Conservation (phyloP, 106 monocot genomes). For the Allium fistulosum region DNA sequence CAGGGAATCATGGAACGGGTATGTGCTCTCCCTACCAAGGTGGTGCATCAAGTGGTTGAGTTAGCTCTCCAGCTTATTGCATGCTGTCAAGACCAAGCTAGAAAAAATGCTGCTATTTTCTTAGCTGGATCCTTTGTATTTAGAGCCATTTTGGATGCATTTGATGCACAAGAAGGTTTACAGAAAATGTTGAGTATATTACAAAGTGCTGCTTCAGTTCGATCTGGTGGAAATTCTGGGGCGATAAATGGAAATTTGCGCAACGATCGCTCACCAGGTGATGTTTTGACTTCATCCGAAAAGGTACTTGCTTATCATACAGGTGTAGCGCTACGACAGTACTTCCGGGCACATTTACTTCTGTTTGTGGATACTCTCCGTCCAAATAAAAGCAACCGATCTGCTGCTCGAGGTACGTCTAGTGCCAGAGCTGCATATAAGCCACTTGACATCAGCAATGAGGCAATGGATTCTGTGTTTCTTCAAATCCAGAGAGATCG, state of each 20-base stretch:
- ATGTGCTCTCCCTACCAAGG: slow-evolving; percentile 68
- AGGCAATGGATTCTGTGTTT: slow-evolving; percentile 87
- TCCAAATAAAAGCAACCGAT: slow-evolving; percentile 71
- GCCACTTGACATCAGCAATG: slow-evolving; percentile 93
- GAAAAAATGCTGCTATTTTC: slow-evolving; percentile 89
- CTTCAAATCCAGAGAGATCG: slow-evolving; percentile 89
- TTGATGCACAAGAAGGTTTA: slow-evolving; percentile 81
- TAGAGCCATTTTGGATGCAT: slow-evolving; percentile 78
- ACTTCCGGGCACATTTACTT: slow-evolving; percentile 84
- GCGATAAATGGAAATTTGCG: slow-evolving; percentile 36
- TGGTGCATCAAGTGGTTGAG: slow-evolving; percentile 65
- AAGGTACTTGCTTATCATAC: slow-evolving; percentile 93
- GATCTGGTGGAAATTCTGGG: slow-evolving; percentile 79
- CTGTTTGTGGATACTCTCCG: slow-evolving; percentile 89
- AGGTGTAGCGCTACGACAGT: slow-evolving; percentile 84
- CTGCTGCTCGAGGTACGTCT: slow-evolving; percentile 47
- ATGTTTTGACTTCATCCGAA: slow-evolving; percentile 82
- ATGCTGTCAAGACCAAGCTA: slow-evolving; percentile 83
- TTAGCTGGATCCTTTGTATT: slow-evolving; percentile 87
- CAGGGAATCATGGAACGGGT: slow-evolving; percentile 97
- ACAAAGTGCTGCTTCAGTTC: slow-evolving; percentile 60
- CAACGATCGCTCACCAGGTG: slow-evolving; percentile 63
- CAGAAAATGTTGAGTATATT: slow-evolving; percentile 78
- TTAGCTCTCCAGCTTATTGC: slow-evolving; percentile 85
- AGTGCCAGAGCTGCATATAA: slow-evolving; percentile 75